Conservation (phyloP, 225 moss, liverwort and hornwort species). For the Climacium dendroides region DNA sequence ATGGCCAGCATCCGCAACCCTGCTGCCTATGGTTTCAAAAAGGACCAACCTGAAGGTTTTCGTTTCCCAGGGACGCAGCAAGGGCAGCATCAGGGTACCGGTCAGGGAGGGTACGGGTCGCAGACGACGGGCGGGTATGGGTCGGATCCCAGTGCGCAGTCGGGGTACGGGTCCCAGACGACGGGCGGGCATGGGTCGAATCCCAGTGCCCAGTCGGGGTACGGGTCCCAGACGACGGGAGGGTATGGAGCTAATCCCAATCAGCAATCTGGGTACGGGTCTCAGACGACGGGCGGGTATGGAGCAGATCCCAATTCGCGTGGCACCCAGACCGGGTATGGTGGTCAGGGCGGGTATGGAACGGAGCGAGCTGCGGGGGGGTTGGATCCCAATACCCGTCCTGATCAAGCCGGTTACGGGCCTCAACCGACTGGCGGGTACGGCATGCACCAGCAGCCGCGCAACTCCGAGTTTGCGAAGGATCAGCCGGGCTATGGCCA, state of each 20-base stretch:
- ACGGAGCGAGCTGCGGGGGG: background rate
- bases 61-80: background rate
- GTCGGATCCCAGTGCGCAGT: fast-evolving
- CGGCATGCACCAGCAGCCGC: background rate
- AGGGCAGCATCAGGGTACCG: background rate
- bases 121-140: background rate
- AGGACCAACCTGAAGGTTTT: background rate
- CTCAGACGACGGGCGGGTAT: background rate
- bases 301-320: background rate
- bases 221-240: background rate
- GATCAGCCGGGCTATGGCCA: slow-evolving; percentile 4
- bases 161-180: background rate
- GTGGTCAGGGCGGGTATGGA: background rate
- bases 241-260: fast-evolving
- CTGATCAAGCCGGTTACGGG: background rate
- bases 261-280: background rate
- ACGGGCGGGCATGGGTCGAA: background rate
- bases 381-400: background rate
- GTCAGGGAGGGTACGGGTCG: background rate
- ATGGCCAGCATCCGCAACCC: background rate
- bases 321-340: background rate
- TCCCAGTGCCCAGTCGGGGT: background rate
- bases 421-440: background rate
- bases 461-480: background rate
- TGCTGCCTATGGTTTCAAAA: background rate